A percentile compares a stretch with the other conserved stretches of the same genome.
Conservation (phyloP, 2,329 filamentous ascomycete species). For the Fusarium multiceps region DNA sequence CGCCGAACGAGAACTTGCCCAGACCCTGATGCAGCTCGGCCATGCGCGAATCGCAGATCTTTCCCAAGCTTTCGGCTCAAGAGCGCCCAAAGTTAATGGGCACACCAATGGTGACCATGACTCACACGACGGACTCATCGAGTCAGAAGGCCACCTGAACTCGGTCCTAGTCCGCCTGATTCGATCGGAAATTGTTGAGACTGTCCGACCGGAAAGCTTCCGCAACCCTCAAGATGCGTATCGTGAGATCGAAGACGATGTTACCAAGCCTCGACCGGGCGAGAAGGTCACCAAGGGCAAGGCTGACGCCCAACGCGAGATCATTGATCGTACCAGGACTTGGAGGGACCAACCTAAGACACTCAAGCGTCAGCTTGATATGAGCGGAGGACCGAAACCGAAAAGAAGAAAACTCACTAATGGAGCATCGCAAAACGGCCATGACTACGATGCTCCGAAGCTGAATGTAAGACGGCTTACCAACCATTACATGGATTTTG, state of each 20-base stretch:
- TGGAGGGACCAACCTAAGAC: conserved; percentile 64
- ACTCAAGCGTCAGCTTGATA: conserved; percentile 64
- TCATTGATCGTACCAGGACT: conserved; percentile 64
- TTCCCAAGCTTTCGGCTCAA: conserved; percentile 67
- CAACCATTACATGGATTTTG: not conserved
- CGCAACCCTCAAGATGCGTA: conserved; percentile 70
- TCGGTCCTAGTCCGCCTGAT: conserved; percentile 66
- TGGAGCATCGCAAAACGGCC: conserved; percentile 50
- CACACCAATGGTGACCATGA: conserved; percentile 51
- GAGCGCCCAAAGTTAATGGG: conserved; percentile 52
- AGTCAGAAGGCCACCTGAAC: conserved; percentile 62
- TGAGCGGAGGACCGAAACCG: conserved; percentile 52
- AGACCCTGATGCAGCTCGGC: conserved; percentile 80
- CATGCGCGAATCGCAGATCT: conserved; percentile 79
- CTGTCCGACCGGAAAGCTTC: conserved; percentile 67
- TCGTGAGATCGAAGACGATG: conserved; percentile 71
- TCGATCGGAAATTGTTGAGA: conserved; percentile 74
- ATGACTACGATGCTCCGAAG: conserved; percentile 57
- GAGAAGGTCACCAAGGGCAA: conserved; percentile 70
- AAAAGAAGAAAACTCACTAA: conserved; percentile 69
- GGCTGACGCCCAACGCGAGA: conserved; percentile 67
- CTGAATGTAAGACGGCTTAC: conserved; percentile 62
- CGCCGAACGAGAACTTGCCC: conserved; percentile 78
- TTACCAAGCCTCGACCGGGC: conserved; percentile 61
- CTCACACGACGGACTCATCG: conserved; percentile 52